Percentiles rank a stretch among this genome's conserved stretches.
These are phyloP conservation scores for Asclepias syriaca DNA, from an alignment of 257 asterid species.

Conservation along the genomic window DNA sequence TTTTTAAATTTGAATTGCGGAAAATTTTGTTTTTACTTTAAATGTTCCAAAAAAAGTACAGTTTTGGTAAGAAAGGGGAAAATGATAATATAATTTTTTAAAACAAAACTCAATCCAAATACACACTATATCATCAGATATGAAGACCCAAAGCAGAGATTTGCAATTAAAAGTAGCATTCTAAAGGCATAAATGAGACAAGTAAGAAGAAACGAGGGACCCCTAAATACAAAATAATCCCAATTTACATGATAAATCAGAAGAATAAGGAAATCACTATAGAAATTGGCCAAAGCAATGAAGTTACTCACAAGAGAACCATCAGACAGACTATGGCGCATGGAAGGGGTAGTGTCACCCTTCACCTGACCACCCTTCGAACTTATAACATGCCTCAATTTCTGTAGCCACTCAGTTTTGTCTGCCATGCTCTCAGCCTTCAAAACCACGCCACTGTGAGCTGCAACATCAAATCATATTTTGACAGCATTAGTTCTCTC, in stretches of 20 bases:
- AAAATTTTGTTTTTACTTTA: too few relatives aligned
- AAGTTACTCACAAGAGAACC: conserved; percentile 78
- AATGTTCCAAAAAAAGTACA: too few relatives aligned
- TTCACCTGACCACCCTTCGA: conserved; percentile 87
- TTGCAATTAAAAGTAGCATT: not conserved
- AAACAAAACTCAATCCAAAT: too few relatives aligned
- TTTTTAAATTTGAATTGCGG: too few relatives aligned
- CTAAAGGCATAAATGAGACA: not conserved
- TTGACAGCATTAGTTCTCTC: conserved; percentile 10
- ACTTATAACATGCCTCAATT: conserved; percentile 67
- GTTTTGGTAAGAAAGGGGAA: too few relatives aligned
- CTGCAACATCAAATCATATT: conserved; percentile 36
- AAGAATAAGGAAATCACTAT: not conserved
- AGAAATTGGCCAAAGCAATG: not conserved
- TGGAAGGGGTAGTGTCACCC: conserved; percentile 56
- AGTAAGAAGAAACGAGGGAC: not conserved
- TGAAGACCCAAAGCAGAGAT: not conserved
- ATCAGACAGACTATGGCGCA: conserved; percentile 81
- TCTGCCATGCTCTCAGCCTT: conserved; percentile 80
- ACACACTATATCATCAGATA: not conserved
- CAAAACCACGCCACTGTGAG: conserved; percentile 75
- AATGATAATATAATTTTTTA: too few relatives aligned
- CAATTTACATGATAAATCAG: not conserved
- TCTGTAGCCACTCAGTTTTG: conserved; percentile 69
- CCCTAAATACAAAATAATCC: not conserved